Percentiles rank a stretch among this genome's conserved stretches.
These are phyloP conservation scores for Nothophoma quercina DNA, from an alignment of 2,329 filamentous ascomycete genomes.

Conservation along the genomic window DNA sequence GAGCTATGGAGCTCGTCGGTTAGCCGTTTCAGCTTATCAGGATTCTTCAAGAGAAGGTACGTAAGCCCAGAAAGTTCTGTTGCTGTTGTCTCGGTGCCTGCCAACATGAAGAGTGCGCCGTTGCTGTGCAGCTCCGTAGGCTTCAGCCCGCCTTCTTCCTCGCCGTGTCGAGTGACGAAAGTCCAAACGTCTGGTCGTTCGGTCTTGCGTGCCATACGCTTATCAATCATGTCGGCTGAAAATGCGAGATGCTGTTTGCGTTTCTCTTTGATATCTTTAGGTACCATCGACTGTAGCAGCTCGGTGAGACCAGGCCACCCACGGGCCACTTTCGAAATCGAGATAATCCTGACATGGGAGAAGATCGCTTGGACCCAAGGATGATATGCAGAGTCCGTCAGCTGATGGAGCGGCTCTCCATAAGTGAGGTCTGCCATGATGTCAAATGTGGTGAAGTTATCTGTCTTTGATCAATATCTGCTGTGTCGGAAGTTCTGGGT, in stretches of 20 bases:
- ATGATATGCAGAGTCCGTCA: slow-evolving; percentile 37
- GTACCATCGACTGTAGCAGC: slow-evolving; percentile 14
- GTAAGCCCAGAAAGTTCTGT: slow-evolving; percentile 34
- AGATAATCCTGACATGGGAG: slow-evolving; percentile 25
- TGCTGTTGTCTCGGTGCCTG: slow-evolving; percentile 40
- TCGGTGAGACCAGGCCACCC: slow-evolving; percentile 19
- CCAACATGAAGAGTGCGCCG: slow-evolving; percentile 33
- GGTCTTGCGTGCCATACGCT: slow-evolving; percentile 29
- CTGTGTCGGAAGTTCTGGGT: too few relatives aligned
- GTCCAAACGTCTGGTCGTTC: too few relatives aligned
- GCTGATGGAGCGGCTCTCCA: slow-evolving; percentile 41
- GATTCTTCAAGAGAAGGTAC: slow-evolving; percentile 37
- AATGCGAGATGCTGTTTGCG: slow-evolving; percentile 20
- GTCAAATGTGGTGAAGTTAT: slow-evolving; percentile 17
- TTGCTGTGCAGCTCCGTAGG: too few relatives aligned
- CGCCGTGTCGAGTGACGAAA: too few relatives aligned
- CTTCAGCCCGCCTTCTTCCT: too few relatives aligned
- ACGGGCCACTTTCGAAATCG: neutral
- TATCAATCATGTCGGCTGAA: slow-evolving; percentile 27
- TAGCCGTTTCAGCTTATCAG: slow-evolving; percentile 23
- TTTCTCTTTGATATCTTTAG: slow-evolving; percentile 15
- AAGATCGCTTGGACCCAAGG: slow-evolving; percentile 46
- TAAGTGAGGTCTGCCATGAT: slow-evolving; percentile 47
- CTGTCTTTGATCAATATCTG: neutral
- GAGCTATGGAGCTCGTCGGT: slow-evolving; percentile 32